These are phyloP conservation scores for Phaffia rhodozyma DNA, from an alignment of 1,284 basidiomycete genomes.

Conservation along the genomic window DNA sequence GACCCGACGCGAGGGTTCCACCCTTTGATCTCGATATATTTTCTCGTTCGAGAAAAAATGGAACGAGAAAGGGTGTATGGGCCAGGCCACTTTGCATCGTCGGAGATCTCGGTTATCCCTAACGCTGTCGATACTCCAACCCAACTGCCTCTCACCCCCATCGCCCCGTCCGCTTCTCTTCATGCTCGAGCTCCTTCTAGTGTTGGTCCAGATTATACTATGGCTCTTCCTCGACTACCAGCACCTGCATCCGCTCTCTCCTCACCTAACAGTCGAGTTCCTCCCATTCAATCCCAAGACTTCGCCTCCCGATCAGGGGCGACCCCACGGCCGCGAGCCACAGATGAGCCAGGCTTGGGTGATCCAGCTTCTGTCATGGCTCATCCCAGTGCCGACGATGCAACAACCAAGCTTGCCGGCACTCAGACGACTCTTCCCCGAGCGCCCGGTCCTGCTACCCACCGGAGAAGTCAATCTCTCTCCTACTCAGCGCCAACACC, in stretches of 20 bases:
- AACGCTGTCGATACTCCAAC: constrained; percentile 14
- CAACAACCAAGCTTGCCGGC: constrained; percentile 18
- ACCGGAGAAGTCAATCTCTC: constrained; percentile 47
- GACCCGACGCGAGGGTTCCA: constrained; percentile 92
- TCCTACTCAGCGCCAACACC: constrained; percentile 50
- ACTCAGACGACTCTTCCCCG: constrained; percentile 16
- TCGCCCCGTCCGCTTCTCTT: constrained; percentile 23
- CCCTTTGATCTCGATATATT: constrained; percentile 92
- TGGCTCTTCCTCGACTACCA: constrained; percentile 66
- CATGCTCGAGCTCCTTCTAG: constrained; percentile 18
- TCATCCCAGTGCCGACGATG: constrained; percentile 31
- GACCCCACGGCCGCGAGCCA: constrained; percentile 20
- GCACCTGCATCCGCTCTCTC: constrained; percentile 54
- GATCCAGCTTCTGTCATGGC: constrained; percentile 28
- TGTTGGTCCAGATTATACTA: constrained; percentile 49
- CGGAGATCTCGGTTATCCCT: constrained; percentile 48
- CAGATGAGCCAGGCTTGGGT: constrained; percentile 19
- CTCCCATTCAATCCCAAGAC: constrained; percentile 4
- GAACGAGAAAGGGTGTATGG: constrained; percentile 89
- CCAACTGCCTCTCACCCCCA: constrained; percentile 20
- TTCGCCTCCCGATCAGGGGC: constrained; percentile 30
- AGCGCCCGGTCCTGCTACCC: constrained; percentile 23
- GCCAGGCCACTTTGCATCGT: constrained; percentile 83
- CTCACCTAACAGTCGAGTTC: constrained; percentile 22
- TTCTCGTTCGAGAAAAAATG: constrained; percentile 85